Evolutionary conservation across 495 filamentous ascomycete species (phyloP).

Genomic region (Staphylotrichum tortipilum): DNA sequence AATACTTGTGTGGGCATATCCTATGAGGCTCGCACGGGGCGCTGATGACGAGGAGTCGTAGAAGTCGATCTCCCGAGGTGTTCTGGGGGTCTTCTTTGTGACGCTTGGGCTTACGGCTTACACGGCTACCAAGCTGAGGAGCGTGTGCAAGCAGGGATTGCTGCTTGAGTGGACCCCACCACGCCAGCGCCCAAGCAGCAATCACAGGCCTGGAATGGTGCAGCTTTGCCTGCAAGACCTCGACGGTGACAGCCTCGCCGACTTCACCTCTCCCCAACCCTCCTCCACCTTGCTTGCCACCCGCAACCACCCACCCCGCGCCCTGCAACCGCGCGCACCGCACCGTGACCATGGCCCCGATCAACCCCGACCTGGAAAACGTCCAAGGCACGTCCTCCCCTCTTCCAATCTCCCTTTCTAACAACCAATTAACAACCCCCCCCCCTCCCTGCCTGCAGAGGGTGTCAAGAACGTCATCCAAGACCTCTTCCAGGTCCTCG

Average conservation of each 20-base stretch:
- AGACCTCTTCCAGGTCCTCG: constrained; percentile 73
- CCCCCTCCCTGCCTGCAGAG: constrained; percentile 22
- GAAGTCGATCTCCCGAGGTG: too few species aligned
- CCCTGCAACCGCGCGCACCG: not conserved
- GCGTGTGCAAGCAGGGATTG: too few species aligned
- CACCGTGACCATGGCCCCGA: constrained; percentile 38
- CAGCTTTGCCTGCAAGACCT: too few species aligned
- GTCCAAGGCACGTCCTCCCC: constrained; percentile 34
- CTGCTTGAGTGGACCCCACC: too few species aligned
- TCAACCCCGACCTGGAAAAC: constrained; percentile 34
- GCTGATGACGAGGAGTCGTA: too few species aligned
- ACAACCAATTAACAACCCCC: constrained; percentile 20
- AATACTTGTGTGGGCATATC: too few species aligned
- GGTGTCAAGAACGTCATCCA: constrained; percentile 69
- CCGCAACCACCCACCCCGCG: not conserved
- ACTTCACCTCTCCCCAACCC: not conserved
- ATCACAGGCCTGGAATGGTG: too few species aligned
- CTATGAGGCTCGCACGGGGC: too few species aligned
- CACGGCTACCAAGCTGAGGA: too few species aligned
- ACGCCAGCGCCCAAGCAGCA: too few species aligned
- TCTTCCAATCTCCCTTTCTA: not conserved
- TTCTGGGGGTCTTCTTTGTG: too few species aligned
- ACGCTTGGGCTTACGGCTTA: too few species aligned
- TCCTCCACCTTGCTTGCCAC: not conserved
- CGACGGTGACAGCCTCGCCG: not conserved